Evolutionary conservation across 768 basidiomycete genomes (phyloP), one percentile per base, ranked within the genome.

Genomic region (Lentinus brumalis): DNA sequence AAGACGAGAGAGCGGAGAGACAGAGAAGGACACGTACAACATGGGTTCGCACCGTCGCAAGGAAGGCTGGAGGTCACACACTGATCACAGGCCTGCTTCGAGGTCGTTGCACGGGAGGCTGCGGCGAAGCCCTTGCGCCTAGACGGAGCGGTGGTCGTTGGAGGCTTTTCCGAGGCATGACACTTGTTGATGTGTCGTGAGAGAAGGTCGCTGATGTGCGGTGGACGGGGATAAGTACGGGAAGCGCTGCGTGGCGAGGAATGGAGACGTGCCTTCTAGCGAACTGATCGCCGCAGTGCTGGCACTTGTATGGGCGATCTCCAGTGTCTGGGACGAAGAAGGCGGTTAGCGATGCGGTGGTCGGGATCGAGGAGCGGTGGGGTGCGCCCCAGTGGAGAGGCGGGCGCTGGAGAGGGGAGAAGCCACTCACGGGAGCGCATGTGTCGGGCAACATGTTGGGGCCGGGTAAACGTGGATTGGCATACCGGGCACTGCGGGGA

Each of bases 171-270:
- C 65, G 82, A 82, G 4, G 91, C 84, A 71, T 94, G 92, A 67
- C 92, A 94, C 67, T 94, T 94, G 74, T 94, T 93, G 63, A 93
- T 80, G 67, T 94, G 92, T 66, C 92, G 77, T 5, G 92, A 92
- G 46, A 94, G 85, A 4, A 94, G 81, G 77, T 94, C 92, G 71
- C 91, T 92, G 66, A 26, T 26, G 21, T 26, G 21, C 21, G 21
- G 21, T 26, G 21, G 50, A 40, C 61, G 45, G 49, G 52, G 16
- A 26, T 49, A 39, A 39, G 32, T 35, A 45, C 26, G 21, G 52
- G 14, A 46, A 29, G 35, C n/a, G 42, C 1, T 55, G 55, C 47
- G 9, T 35, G 35, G 35, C n/a, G 41, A 39, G 31, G 53, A 56
- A 39, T 4, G 32, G 8, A 57, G 53, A 71, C 73, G 11, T 49